Base-by-base conservation (phyloP, 768 basidiomycete species). In the Lyophyllum shimeji region DNA sequence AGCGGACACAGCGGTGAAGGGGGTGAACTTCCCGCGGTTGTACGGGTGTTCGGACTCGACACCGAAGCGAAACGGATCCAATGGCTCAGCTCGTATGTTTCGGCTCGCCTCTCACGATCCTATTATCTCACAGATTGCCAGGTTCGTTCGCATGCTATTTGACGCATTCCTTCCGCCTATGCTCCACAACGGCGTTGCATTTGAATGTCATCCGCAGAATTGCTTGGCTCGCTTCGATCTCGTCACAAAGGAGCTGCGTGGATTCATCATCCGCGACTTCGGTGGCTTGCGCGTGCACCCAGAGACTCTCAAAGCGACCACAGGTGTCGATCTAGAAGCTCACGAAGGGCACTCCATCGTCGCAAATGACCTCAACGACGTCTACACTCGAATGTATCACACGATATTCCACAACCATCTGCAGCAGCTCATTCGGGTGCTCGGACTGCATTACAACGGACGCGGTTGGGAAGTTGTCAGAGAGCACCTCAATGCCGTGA, bases 131-230 rank as follows among this genome's bases (percentile, higher is more conserved):
- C 18, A 3, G 20, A 9, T 25, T 53, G 9, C 40, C 23, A 82
- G 81, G 52, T 82, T 82, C 59, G 72, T 77, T 52, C 72, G 75
- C 24, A 44, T 83, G 25, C 77, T 82, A 56, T 76, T 84, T 56
- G 67, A 71, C n/a, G 82, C 82, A 2, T 83, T 85, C 60, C 69
- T 85, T 18, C 82, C 83, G 2, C 71, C 82, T 0, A 73, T 83
- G 56, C 65, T 85, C 3, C 61, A 75, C 51, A 81, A 85, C 55
- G 82, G 82, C 7, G 81, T 85, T 3, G 82, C 78, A 1, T 83
- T 85, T 60, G 82, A 85, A 63, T 80, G 76, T 47, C 83, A 85
- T 61, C 81, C 81, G 1, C 83, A 85, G 65, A 84, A 85, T 57
- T 82, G 81, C 56, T 69, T 85, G 7, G 81, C 81, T 6, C 76